These are phyloP conservation scores for Tanozyma kutaoensis DNA, from an alignment of 805 yeast genomes.

Conservation along the genomic window DNA sequence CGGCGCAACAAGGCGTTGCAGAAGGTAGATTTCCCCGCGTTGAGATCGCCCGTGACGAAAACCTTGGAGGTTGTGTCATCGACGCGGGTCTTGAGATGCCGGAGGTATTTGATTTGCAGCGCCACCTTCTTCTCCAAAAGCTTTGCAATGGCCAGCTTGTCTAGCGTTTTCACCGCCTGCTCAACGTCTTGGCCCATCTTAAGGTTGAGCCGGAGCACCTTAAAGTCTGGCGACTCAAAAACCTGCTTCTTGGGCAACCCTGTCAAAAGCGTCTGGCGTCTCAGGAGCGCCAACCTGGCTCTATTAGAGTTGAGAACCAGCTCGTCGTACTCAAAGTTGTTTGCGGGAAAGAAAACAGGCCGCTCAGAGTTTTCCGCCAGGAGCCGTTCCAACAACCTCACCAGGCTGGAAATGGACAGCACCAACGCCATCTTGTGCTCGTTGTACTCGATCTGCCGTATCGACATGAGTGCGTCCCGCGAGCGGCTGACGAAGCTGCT, in stretches of 20 bases:
- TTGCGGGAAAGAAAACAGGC: slow-evolving; percentile 52
- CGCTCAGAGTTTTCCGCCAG: slow-evolving; percentile 42
- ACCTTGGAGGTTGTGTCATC: slow-evolving; percentile 90
- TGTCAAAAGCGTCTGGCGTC: slow-evolving; percentile 19
- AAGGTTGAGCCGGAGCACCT: slow-evolving; percentile 49
- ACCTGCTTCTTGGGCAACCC: slow-evolving; percentile 17
- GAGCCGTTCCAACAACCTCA: slow-evolving; percentile 36
- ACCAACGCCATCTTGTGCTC: slow-evolving; percentile 55
- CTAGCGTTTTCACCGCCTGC: slow-evolving; percentile 38
- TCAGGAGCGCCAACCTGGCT: slow-evolving; percentile 40
- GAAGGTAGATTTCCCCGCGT: slow-evolving; percentile 92
- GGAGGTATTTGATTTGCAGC: slow-evolving; percentile 54
- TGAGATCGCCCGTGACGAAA: slow-evolving; percentile 91
- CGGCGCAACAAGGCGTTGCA: slow-evolving; percentile 82
- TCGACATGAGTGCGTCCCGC: slow-evolving; percentile 21
- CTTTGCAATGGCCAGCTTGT: slow-evolving; percentile 54
- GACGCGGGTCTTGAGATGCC: slow-evolving; percentile 65
- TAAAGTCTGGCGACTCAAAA: slow-evolving; percentile 21
- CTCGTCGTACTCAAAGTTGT: slow-evolving; percentile 16
- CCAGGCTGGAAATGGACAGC: slow-evolving; percentile 42
- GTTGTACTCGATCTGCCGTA: slow-evolving; percentile 67
- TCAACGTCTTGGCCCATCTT: slow-evolving; percentile 35
- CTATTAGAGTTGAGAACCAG: slow-evolving; percentile 32
- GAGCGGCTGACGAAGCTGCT: background rate
- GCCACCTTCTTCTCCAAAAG: slow-evolving; percentile 56